A percentile compares a stretch with the other conserved stretches of the same genome.
Evolutionary conservation across 805 yeast species (phyloP).

Genomic region (Teunomyces kruisii): DNA sequence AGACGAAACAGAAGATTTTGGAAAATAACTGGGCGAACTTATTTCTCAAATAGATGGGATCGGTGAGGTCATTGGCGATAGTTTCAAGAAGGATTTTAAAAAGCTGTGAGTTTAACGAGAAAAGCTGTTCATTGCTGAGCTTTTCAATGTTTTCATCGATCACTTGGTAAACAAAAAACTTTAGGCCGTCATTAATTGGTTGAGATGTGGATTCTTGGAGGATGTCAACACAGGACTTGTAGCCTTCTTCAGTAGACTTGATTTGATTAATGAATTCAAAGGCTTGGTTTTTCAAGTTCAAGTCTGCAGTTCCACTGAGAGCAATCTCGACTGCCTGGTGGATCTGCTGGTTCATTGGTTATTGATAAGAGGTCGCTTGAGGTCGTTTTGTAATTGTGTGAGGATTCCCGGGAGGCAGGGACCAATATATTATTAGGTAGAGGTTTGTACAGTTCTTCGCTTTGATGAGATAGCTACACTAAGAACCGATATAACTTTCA

Average conservation of each 20-base stretch:
- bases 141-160: conserved; percentile 55
- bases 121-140: conserved; percentile 46
- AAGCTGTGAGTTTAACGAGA: conserved; percentile 46
- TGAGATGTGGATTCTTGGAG: conserved; percentile 26
- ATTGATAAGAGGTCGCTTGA: neutral
- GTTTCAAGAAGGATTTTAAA: conserved; percentile 42
- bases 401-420: neutral
- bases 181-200: conserved; percentile 50
- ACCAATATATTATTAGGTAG: neutral
- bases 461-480: conserved; percentile 1
- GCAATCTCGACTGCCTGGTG: conserved; percentile 89
- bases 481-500: neutral
- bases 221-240: conserved; percentile 54
- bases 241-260: conserved; percentile 55
- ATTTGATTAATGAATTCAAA: conserved; percentile 52
- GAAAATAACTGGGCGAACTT: conserved; percentile 36
- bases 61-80: conserved; percentile 14
- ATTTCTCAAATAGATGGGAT: conserved; percentile 34
- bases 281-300: conserved; percentile 54
- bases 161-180: conserved; percentile 70
- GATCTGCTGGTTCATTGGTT: conserved; percentile 55
- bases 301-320: conserved; percentile 65
- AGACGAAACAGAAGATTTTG: conserved; percentile 35
- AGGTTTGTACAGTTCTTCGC: neutral
- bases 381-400: neutral